Evolutionary conservation across 2,329 filamentous ascomycete species (phyloP).

Genomic region (Didymella pomorum): DNA sequence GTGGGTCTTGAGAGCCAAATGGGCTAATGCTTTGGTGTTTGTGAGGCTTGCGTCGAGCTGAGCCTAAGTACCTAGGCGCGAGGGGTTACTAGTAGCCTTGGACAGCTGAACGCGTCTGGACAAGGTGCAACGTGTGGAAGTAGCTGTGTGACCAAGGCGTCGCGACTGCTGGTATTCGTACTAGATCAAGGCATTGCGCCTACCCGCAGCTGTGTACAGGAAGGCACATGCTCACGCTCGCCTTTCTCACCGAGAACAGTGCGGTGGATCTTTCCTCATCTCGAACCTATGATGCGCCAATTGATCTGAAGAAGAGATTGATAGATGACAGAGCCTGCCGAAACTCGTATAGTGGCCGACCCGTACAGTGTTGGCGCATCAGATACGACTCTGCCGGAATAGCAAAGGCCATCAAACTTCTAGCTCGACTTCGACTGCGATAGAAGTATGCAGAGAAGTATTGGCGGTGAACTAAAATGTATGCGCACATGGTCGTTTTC

Average conservation of each 20-base stretch:
- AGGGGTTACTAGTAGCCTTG: conserved; percentile 2
- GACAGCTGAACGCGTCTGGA: background rate
- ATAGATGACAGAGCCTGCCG: background rate
- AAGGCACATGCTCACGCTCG: conserved; percentile 1
- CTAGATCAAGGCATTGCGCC: background rate
- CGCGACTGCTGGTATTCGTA: background rate
- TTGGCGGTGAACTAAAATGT: background rate
- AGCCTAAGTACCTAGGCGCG: background rate
- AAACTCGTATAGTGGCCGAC: background rate
- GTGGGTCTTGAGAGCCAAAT: background rate
- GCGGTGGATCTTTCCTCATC: too few species aligned
- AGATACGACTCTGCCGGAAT: background rate
- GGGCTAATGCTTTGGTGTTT: background rate
- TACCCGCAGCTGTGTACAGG: background rate
- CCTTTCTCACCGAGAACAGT: background rate
- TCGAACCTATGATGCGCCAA: too few species aligned
- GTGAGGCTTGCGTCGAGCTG: background rate
- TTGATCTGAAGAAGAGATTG: background rate
- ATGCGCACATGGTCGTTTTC: background rate
- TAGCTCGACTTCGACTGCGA: background rate
- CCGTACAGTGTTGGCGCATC: background rate
- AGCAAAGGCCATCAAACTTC: background rate
- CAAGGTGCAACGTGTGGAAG: conserved; percentile 2
- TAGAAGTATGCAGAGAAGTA: background rate
- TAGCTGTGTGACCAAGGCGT: background rate